A percentile compares a stretch with the other conserved stretches of the same genome.
phyloP scores from a whole-genome alignment of 768 basidiomycete species.

The Pisolithus microcarpus region DNA sequence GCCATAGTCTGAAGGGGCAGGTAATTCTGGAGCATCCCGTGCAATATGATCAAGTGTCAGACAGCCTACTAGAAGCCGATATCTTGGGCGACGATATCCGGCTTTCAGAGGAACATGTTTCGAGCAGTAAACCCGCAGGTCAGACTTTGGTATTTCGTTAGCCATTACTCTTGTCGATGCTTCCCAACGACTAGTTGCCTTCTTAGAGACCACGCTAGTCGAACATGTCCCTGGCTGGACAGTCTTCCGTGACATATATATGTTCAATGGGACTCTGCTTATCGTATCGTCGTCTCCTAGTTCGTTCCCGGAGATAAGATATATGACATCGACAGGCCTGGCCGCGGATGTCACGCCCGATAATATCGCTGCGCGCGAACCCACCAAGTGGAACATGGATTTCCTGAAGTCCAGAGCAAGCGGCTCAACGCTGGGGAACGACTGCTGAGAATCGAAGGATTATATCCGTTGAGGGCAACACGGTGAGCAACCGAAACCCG shows the following conservation, averaged over 20 bases:
- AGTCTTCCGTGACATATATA: conserved; percentile 73
- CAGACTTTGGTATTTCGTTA: background rate
- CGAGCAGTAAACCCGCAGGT: background rate
- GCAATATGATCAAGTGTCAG: conserved; percentile 5
- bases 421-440: conserved; percentile 53
- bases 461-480: conserved; percentile 64
- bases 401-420: conserved; percentile 55
- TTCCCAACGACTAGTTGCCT: conserved; percentile 5
- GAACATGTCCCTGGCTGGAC: conserved; percentile 82
- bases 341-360: conserved; percentile 52
- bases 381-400: conserved; percentile 55
- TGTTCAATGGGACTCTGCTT: conserved; percentile 76
- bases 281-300: conserved; percentile 47
- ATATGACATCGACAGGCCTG: conserved; percentile 66
- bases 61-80: background rate
- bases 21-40: background rate
- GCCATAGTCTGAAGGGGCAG: conserved; percentile 6
- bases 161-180: background rate
- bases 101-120: background rate
- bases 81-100: background rate
- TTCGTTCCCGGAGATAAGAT: conserved; percentile 38
- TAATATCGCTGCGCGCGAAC: conserved; percentile 60
- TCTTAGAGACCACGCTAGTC: conserved; percentile 51
- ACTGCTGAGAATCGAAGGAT: conserved; percentile 42
- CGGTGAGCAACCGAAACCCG: conserved; percentile 38